Percentiles rank a stretch among this genome's conserved stretches.
phyloP scores from a whole-genome alignment of 2,329 filamentous ascomycete genomes.

The Aureobasidium lini region DNA sequence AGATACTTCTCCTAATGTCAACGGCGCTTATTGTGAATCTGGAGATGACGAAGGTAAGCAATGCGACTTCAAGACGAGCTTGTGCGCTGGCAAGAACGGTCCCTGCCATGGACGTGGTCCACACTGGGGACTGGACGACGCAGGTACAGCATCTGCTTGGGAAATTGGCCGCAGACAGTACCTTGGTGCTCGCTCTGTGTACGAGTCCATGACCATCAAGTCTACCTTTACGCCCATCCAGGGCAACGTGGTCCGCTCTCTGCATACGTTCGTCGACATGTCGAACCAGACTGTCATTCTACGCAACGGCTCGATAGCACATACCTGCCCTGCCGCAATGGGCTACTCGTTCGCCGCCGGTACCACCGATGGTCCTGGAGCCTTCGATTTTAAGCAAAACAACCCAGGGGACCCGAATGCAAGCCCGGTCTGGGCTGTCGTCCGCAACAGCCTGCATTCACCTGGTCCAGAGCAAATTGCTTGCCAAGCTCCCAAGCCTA shows the following conservation, averaged over 20 bases:
- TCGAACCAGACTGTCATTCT: slow-evolving; percentile 65
- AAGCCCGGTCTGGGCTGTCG: slow-evolving; percentile 73
- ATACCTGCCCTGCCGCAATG: slow-evolving; percentile 77
- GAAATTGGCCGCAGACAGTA: slow-evolving; percentile 71
- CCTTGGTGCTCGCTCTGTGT: slow-evolving; percentile 50
- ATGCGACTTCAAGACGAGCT: slow-evolving; percentile 75
- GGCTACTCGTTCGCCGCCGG: slow-evolving; percentile 91
- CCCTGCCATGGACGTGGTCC: slow-evolving; percentile 69
- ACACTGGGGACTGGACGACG: slow-evolving; percentile 57
- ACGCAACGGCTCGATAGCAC: slow-evolving; percentile 61
- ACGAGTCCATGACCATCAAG: slow-evolving; percentile 43
- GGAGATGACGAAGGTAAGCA: slow-evolving; percentile 54
- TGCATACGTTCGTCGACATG: slow-evolving; percentile 83
- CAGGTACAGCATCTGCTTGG: slow-evolving; percentile 60
- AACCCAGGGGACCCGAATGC: slow-evolving; percentile 63
- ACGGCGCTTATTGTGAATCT: slow-evolving; percentile 85
- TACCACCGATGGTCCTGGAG: slow-evolving; percentile 83
- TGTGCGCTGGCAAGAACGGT: slow-evolving; percentile 66
- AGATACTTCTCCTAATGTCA: slow-evolving; percentile 81
- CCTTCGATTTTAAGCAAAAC: slow-evolving; percentile 90
- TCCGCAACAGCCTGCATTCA: slow-evolving; percentile 62
- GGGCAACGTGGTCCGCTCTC: slow-evolving; percentile 64
- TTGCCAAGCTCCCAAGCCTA: slow-evolving; percentile 76
- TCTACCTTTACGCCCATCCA: slow-evolving; percentile 42
- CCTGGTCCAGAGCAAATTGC: slow-evolving; percentile 61